Evolutionary conservation across 1,284 basidiomycete species (phyloP), one percentile per base, ranked within the genome.

Genomic region (Malassezia japonica): DNA sequence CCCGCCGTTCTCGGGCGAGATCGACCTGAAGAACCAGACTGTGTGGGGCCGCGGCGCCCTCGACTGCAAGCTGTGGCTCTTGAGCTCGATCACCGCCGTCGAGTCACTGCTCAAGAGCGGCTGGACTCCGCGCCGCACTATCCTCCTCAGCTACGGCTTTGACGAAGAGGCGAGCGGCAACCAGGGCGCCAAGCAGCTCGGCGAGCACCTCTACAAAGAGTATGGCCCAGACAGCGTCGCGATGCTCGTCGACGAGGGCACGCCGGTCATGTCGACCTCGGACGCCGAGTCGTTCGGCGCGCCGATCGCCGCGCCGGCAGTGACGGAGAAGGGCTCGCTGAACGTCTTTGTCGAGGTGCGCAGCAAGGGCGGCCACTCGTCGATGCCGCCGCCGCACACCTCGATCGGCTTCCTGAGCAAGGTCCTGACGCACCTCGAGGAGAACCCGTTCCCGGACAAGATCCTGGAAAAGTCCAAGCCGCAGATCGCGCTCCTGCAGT

Each of bases 81-180:
- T 78, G 42, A 75, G 74, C 9, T 74, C 78, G 44, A 66, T 78
- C 35, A 70, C 73, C 6, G 73, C 78, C 0, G 62, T 78, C 10
- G 78, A 80, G 64, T 74, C 73, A 39, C 73, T 80, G 13, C 58
- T 77, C 16, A 75, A 70, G 3, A 43, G 50, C 12, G 56, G 50
- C 33, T 79, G 74, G 61, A 50, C 72, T 53, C 78, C 79, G 5
- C 63, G 58, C 37, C 62, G 75, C 27, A 65, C 59, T 16, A 73
- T 85, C 34, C 75, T 85, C 20, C 74, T 84, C 21, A 78, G 80
- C 1, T 81, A 80, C 44, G 84, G 84, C n/a, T 81, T 80, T 50
- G 83, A 86, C 61, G 84, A 85, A 61, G 84, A 86, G 72, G 45
- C 57, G 1, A 42, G 57, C 39, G 61, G 60, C 46, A 50, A 59